Evolutionary conservation across 257 asterid species (phyloP).

Genomic region (Nicotiana otophora): DNA sequence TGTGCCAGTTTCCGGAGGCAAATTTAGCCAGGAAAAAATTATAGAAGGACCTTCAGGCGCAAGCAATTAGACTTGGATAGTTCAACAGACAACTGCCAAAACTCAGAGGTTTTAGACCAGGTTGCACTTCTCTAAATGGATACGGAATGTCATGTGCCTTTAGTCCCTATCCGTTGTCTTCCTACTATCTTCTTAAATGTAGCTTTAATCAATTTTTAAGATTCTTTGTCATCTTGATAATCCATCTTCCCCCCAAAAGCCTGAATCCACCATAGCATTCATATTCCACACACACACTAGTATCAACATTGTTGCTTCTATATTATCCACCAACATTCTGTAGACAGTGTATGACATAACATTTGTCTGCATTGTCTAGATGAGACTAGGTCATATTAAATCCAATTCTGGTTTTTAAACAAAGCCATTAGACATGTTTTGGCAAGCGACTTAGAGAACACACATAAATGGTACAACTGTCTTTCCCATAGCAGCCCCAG

Average conservation of each 20-base stretch:
- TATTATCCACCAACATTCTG: neutral
- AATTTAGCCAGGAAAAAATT: neutral
- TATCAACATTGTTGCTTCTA: neutral
- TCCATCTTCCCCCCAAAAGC: neutral
- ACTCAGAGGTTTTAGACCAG: too few species aligned
- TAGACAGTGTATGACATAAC: neutral
- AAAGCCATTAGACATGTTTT: neutral
- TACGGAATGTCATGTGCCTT: neutral
- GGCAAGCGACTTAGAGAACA: neutral
- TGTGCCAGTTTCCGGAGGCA: neutral
- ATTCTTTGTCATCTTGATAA: neutral
- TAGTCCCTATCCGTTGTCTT: neutral
- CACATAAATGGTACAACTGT: neutral
- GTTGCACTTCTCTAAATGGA: too few species aligned
- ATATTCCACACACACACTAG: neutral
- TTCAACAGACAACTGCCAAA: neutral
- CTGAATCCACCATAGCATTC: neutral
- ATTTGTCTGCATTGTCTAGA: neutral
- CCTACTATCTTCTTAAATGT: neutral
- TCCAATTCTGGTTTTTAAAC: neutral
- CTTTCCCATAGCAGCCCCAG: neutral
- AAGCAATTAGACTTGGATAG: neutral
- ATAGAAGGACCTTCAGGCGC: neutral
- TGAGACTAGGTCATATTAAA: neutral
- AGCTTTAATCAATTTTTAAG: neutral